These are phyloP conservation scores for Termitomyces eurrhizus DNA, from an alignment of 768 basidiomycete species.

Conservation along the genomic window DNA sequence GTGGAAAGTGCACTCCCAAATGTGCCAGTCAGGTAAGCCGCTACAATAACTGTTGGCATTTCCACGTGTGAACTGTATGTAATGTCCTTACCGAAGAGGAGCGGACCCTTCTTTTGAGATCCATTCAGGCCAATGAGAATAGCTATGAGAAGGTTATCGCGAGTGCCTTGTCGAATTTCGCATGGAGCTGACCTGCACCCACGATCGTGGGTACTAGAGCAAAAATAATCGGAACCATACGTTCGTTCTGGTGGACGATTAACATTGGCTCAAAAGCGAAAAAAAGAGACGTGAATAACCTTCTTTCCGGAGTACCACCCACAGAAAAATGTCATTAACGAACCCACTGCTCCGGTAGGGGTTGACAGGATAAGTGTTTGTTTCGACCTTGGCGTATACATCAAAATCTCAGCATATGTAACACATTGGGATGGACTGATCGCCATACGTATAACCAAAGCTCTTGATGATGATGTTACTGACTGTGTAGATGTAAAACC, in stretches of 20 bases:
- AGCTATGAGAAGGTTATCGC: constrained; percentile 22
- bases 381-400: constrained; percentile 36
- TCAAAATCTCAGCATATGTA: background rate
- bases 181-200: constrained; percentile 39
- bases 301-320: constrained; percentile 67
- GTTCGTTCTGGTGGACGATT: constrained; percentile 36
- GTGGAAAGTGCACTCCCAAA: constrained; percentile 58
- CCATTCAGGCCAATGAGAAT: constrained; percentile 53
- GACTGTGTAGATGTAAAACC: constrained; percentile 27
- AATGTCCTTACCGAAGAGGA: constrained; percentile 46
- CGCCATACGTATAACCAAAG: constrained; percentile 58
- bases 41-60: constrained; percentile 23
- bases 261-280: background rate
- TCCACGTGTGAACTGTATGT: background rate
- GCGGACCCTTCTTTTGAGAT: constrained; percentile 42
- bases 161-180: background rate
- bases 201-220: constrained; percentile 56
- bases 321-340: constrained; percentile 44
- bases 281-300: constrained; percentile 24
- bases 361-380: constrained; percentile 59
- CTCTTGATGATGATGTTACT: constrained; percentile 60
- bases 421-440: background rate
- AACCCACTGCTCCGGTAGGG: constrained; percentile 48
- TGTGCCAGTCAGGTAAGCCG: constrained; percentile 45
- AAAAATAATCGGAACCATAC: constrained; percentile 59